Base-by-base conservation (phyloP, 768 basidiomycete genomes). In the Collybia sp. region DNA sequence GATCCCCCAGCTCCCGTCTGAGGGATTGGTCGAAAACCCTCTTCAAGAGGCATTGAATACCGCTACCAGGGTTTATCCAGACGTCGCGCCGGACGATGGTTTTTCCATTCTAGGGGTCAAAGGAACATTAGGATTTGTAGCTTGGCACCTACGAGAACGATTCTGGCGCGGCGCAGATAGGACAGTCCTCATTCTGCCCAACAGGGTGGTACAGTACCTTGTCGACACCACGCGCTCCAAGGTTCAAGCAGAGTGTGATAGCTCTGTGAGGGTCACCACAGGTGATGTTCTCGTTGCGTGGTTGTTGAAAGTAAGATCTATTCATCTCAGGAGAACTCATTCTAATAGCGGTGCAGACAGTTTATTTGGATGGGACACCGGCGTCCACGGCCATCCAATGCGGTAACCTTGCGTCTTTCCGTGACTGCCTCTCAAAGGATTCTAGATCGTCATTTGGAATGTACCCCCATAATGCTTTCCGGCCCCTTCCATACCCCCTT, bases 261-360 rank as follows among this genome's bases (percentile, higher is more conserved):
- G 50, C 31, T 46, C 46, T 1, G 49, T 54, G 0, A 41, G 50
- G 32, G 56, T 64, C 30, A 61, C 64, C 12, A 69, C 69, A 1
- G 69, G 71, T 1, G 70, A 72, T 47, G 58, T 72, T 30, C 58
- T 72, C 15, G 62, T 63, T 4, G 69, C 70, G 3, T 74, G 72
- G 71, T 37, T 70, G 17, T 51, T 68, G 49, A 71, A 72, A 57
- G 71, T 71, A 41, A 25, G 42, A 15, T 12, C 12, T 8, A 44
- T 40, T 16, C 39, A 16, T 40, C 9, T 8, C 25, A 8, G 8
- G 25, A 8, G 8, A 25, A 25, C 8, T 25, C 25, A 25, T 25
- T 25, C 25, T 25, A 3, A 25, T 8, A 25, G 25, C 37, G 2
- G 5, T 50, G 0, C 43, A 73, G 71, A 63, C 63, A 2, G 51